phyloP scores from a whole-genome alignment of 2,329 filamentous ascomycete genomes.

The Aspergillus pseudotamarii region DNA sequence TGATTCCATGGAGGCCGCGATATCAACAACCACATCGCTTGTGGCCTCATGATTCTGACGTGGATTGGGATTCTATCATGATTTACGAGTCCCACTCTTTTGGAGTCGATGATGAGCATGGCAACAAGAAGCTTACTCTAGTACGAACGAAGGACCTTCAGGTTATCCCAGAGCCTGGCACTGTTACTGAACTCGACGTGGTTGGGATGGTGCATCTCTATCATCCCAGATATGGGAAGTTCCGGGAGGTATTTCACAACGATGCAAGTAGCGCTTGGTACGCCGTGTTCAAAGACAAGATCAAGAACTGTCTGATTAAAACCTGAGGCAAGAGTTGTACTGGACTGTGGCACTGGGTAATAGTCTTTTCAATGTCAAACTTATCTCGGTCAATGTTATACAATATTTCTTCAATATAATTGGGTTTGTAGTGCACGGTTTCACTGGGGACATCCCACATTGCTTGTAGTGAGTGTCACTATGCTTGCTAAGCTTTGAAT shows the following conservation, averaged over 20 bases:
- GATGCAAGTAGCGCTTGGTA: background rate
- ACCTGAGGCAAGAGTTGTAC: background rate
- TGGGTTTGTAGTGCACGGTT: background rate
- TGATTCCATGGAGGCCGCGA: background rate
- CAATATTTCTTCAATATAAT: background rate
- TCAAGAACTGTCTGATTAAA: background rate
- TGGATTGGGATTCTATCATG: conserved; percentile 18
- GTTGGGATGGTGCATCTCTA: background rate
- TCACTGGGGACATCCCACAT: background rate
- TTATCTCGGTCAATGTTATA: background rate
- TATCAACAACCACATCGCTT: background rate
- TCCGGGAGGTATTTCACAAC: background rate
- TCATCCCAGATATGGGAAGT: background rate
- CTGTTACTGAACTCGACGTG: background rate
- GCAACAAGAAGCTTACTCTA: background rate
- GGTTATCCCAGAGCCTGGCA: background rate
- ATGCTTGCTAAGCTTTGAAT: background rate
- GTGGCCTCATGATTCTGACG: background rate
- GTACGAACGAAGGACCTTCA: background rate
- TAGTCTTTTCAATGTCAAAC: background rate
- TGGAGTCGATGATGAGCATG: background rate
- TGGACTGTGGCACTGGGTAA: background rate
- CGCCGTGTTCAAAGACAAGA: background rate
- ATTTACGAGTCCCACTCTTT: background rate
- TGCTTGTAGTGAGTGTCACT: background rate